Conservation (phyloP, 805 yeast species). For the Metschnikowia orientalis region DNA sequence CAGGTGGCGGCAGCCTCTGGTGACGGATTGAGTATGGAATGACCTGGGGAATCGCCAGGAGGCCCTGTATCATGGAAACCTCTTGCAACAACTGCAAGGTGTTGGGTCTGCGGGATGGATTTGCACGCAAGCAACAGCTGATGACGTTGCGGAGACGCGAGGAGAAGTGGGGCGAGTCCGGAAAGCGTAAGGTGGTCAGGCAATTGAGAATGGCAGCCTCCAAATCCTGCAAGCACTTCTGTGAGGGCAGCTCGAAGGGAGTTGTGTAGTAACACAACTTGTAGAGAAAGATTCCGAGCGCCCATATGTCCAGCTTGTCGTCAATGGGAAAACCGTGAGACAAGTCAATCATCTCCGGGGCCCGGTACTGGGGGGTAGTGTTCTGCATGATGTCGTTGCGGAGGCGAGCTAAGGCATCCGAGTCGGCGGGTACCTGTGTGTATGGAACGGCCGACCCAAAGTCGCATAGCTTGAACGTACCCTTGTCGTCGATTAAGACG, state of each 20-base stretch:
- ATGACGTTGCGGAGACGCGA: conserved; percentile 61
- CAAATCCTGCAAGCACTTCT: conserved; percentile 33
- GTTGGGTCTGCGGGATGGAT: conserved; percentile 71
- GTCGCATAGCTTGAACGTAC: conserved; percentile 69
- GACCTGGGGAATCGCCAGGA: conserved; percentile 38
- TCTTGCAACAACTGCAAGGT: conserved; percentile 68
- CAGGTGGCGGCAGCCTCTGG: conserved; percentile 1
- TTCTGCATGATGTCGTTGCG: conserved; percentile 70
- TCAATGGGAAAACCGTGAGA: conserved; percentile 65
- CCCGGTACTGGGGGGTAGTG: conserved; percentile 80
- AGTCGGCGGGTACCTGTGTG: conserved; percentile 56
- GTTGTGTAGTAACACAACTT: conserved; percentile 78
- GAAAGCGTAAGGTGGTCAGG: conserved; percentile 39
- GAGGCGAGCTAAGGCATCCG: conserved; percentile 54
- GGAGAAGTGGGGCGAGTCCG: conserved; percentile 47
- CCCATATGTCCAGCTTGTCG: conserved; percentile 85
- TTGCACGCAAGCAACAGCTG: conserved; percentile 54
- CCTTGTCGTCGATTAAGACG: conserved; percentile 57
- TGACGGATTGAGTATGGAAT: conserved; percentile 34
- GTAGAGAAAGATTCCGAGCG: conserved; percentile 72
- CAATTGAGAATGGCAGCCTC: conserved; percentile 63
- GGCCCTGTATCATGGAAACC: conserved; percentile 55
- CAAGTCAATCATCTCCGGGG: conserved; percentile 82
- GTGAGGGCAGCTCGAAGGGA: conserved; percentile 62
- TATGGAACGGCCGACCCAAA: conserved; percentile 76